Evolutionary conservation across 1,139 yeast genomes (phyloP).

Genomic region (Pneumocystis murina): DNA sequence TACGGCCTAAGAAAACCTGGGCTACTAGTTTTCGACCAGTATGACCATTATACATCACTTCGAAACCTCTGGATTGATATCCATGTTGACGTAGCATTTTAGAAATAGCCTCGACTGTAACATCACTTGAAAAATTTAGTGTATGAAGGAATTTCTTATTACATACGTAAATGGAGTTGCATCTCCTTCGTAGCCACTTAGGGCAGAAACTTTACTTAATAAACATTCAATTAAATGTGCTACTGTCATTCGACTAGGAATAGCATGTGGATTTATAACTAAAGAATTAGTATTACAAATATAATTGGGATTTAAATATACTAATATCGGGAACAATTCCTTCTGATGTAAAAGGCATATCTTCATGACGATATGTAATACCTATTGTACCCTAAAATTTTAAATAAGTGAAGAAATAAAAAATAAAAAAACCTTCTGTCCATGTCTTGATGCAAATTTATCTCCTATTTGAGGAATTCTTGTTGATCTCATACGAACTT

Average conservation of each 20-base stretch:
- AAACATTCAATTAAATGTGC: slow-evolving; percentile 98
- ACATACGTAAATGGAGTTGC: slow-evolving; percentile 91
- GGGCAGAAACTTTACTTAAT: slow-evolving; percentile 82
- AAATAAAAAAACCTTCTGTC: slow-evolving; percentile 44
- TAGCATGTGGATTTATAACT: slow-evolving; percentile 96
- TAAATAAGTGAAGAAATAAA: neutral
- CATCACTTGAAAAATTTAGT: slow-evolving; percentile 20
- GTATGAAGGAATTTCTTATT: neutral
- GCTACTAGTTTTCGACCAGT: slow-evolving; percentile 97
- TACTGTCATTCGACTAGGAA: slow-evolving; percentile 99
- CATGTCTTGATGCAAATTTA: slow-evolving; percentile 97
- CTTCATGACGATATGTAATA: slow-evolving; percentile 95
- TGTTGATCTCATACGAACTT: slow-evolving; percentile 97
- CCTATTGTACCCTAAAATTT: slow-evolving; percentile 74
- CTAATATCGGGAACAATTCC: slow-evolving; percentile 77
- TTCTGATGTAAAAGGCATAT: slow-evolving; percentile 95
- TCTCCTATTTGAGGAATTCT: slow-evolving; percentile 98
- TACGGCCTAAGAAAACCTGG: slow-evolving; percentile 86
- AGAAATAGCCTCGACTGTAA: slow-evolving; percentile 93
- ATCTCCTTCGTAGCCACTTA: slow-evolving; percentile 95
- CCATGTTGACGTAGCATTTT: slow-evolving; percentile 86
- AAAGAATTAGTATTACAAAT: slow-evolving; percentile 24
- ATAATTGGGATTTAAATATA: neutral
- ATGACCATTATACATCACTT: slow-evolving; percentile 96
- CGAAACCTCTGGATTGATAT: slow-evolving; percentile 95